Evolutionary conservation across 2,329 filamentous ascomycete species (phyloP).

Genomic region (Cadophora gregata): DNA sequence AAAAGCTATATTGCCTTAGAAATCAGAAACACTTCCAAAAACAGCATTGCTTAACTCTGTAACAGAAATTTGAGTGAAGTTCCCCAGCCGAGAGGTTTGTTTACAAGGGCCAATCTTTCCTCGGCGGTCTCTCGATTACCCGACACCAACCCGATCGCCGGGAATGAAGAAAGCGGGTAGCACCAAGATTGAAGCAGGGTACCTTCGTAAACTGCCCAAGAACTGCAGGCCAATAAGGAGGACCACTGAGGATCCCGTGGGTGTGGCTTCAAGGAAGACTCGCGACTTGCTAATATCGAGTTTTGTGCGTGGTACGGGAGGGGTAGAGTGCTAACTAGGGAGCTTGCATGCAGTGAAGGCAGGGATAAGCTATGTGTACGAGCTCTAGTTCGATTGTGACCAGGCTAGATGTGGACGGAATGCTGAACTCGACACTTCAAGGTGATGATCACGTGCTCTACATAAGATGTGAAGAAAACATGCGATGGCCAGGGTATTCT

Average conservation of each 20-base stretch:
- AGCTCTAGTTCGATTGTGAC: not conserved
- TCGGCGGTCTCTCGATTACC: not conserved
- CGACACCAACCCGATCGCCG: conserved; percentile 4
- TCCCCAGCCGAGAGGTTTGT: not conserved
- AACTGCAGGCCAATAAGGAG: conserved; percentile 13
- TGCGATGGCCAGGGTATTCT: not conserved
- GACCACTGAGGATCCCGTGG: not conserved
- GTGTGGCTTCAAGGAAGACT: not conserved
- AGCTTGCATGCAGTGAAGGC: not conserved
- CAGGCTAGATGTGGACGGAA: not conserved
- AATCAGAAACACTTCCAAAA: not conserved
- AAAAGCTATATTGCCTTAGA: not conserved
- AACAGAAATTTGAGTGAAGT: not conserved
- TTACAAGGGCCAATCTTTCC: not conserved
- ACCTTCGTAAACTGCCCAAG: not conserved
- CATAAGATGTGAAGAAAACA: too few relatives aligned
- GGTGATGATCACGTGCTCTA: not conserved
- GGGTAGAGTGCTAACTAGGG: not conserved
- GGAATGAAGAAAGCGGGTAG: not conserved
- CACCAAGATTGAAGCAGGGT: conserved; percentile 13
- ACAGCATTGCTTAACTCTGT: not conserved
- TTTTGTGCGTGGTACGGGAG: not conserved
- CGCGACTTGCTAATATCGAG: conserved; percentile 14
- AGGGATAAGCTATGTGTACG: not conserved
- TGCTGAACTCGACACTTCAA: not conserved